Evolutionary conservation across 2,329 filamentous ascomycete genomes (phyloP).

Genomic region (Cercospora sesami): DNA sequence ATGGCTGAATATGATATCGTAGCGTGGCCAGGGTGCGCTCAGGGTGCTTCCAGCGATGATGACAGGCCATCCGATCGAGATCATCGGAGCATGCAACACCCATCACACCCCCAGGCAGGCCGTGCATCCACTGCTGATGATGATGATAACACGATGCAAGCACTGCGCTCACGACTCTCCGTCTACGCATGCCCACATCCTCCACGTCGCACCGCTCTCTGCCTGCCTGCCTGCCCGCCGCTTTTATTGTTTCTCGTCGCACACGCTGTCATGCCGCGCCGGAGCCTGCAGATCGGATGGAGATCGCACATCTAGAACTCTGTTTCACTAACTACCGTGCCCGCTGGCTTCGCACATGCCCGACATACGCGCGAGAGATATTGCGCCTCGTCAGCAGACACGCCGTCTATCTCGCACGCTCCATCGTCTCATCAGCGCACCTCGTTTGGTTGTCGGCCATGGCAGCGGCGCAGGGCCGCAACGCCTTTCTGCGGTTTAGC

Average conservation of each 20-base stretch:
- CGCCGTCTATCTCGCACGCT: neutral
- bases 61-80: neutral
- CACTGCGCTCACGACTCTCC: neutral
- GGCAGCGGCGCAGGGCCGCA: neutral
- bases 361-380: neutral
- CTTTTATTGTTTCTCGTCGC: neutral
- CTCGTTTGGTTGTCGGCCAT: neutral
- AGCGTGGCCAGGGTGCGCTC: neutral
- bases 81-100: neutral
- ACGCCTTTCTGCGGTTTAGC: neutral
- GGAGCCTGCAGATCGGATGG: neutral
- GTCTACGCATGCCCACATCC: neutral
- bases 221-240: neutral
- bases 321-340: constrained; percentile 1
- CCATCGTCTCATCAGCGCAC: neutral
- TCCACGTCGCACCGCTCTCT: neutral
- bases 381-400: neutral
- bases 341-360: neutral
- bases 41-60: neutral
- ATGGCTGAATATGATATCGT: neutral
- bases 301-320: constrained; percentile 5
- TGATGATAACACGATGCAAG: neutral
- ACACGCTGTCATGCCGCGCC: neutral
- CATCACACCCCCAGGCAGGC: neutral
- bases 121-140: neutral